phyloP scores from a whole-genome alignment of 768 basidiomycete genomes.

The Suillus tomentosus region DNA sequence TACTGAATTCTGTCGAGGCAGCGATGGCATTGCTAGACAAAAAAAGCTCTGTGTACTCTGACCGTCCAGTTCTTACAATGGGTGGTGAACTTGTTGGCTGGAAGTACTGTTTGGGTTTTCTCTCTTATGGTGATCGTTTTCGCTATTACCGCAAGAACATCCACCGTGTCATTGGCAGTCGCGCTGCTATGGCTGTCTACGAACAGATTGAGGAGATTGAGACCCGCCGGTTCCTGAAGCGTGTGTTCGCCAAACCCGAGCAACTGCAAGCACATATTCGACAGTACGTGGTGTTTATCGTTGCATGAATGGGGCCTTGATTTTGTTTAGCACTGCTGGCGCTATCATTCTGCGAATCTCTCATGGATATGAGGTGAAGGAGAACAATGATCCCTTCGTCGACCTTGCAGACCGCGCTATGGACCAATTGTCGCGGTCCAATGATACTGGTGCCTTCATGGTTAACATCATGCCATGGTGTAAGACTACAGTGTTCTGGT shows the following conservation, averaged over 20 bases:
- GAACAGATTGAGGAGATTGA: slow-evolving; percentile 41
- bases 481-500: slow-evolving; percentile 21
- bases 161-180: slow-evolving; percentile 43
- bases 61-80: slow-evolving; percentile 53
- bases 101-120: slow-evolving; percentile 37
- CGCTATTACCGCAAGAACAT: slow-evolving; percentile 44
- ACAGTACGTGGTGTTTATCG: slow-evolving; percentile 30
- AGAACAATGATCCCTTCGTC: slow-evolving; percentile 51
- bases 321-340: slow-evolving; percentile 43
- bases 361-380: slow-evolving; percentile 57
- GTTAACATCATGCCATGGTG: slow-evolving; percentile 53
- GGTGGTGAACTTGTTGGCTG: slow-evolving; percentile 37
- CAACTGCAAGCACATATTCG: slow-evolving; percentile 42
- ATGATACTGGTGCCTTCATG: slow-evolving; percentile 48
- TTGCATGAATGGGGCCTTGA: slow-evolving; percentile 3
- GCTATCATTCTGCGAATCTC: slow-evolving; percentile 54
- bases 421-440: slow-evolving; percentile 51
- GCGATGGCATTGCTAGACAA: slow-evolving; percentile 65
- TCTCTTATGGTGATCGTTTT: slow-evolving; percentile 42
- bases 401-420: slow-evolving; percentile 53
- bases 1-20: slow-evolving; percentile 52
- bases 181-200: slow-evolving; percentile 38
- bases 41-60: slow-evolving; percentile 65
- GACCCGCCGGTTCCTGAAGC: slow-evolving; percentile 43
- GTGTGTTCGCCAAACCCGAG: slow-evolving; percentile 39